Evolutionary conservation across 2,329 filamentous ascomycete genomes (phyloP), one percentile per base, ranked within the genome.

Genomic region (Arthrinium phaeospermum): DNA sequence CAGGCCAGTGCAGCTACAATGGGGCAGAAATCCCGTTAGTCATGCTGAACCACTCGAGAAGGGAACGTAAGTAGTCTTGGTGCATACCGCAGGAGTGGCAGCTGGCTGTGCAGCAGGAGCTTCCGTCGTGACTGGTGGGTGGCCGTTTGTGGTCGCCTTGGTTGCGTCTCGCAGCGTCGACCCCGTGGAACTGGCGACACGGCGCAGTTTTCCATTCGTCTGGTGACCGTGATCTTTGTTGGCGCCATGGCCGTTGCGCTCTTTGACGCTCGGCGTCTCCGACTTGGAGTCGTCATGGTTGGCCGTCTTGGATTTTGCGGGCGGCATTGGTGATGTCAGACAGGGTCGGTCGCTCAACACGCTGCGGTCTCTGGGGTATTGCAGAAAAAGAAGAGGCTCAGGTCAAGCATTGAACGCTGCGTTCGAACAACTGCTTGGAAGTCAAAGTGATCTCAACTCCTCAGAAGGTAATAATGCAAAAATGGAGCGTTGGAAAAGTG

Each of bases 1-100:
- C 88, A 24, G 88, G 83, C 93, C 93, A 95, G 79, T 91, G 85
- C 44, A 91, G 82, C 89, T 91, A 57, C 53, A 22, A 46, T 41
- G 34, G 51, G n/a, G 30, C 30, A 57, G 22, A n/a, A 41, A 22
- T 41, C n/a, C 2, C 34, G 68, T 74, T 61, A 73, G 74, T 37
- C 47, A 53, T 7, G n/a, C 30, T 16, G 41, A 37, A 16, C n/a
- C 24, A 19, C 44, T 7, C 24, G 16, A 22, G n/a, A 45, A 34
- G 41, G 7, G 24, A 14, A 61, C 22, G 45, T 10, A 27, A 13
- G 45, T 10, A 27, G 34, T 8, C 27, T 44, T 47, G n/a, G 44
- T 45, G 49, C 77, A 74, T 78, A 80, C 79, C 70, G 78, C 79
- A 74, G 77, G 76, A 69, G 75, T 70, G 72, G 70, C 72, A 27